A percentile compares a stretch with the other conserved stretches of the same genome.
Conservation (phyloP, 2,329 filamentous ascomycete species). For the Fusarium sp. region DNA sequence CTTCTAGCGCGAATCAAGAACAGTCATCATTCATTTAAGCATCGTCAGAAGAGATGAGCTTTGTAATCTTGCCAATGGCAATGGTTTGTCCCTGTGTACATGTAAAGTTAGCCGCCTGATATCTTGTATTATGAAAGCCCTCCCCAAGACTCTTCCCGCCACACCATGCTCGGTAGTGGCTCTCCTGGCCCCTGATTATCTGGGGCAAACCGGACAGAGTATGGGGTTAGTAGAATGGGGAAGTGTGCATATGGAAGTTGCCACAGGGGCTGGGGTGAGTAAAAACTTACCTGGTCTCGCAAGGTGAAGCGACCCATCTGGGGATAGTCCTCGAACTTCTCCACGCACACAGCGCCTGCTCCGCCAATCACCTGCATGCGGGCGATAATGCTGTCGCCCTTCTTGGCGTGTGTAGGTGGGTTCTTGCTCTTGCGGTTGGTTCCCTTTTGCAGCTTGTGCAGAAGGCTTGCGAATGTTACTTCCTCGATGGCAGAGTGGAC, state of each 20-base stretch:
- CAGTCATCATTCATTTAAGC: conserved; percentile 45
- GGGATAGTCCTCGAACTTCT: conserved; percentile 94
- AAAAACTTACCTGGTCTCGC: conserved; percentile 78
- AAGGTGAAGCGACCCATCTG: conserved; percentile 93
- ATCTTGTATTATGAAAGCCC: conserved; percentile 24
- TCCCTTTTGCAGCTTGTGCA: conserved; percentile 96
- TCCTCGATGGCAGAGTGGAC: conserved; percentile 98
- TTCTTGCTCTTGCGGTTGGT: conserved; percentile 94
- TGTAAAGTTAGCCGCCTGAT: conserved; percentile 46
- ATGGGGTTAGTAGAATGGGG: conserved; percentile 24
- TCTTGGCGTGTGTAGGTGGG: conserved; percentile 90
- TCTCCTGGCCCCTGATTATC: conserved; percentile 1
- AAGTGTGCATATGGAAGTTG: conserved; percentile 1
- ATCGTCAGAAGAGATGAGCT: conserved; percentile 70
- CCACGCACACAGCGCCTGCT: conserved; percentile 89
- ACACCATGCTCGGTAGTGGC: conserved; percentile 17
- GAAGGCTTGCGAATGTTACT: conserved; percentile 86
- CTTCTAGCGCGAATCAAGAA: conserved; percentile 11
- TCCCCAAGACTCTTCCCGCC: conserved; percentile 16
- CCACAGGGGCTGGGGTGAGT: conserved; percentile 21
- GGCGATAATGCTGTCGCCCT: conserved; percentile 86
- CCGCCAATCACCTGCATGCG: conserved; percentile 88
- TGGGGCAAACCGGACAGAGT: conserved; percentile 18
- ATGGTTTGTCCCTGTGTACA: conserved; percentile 89
- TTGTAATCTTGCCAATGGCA: conserved; percentile 99